phyloP scores from a whole-genome alignment of 2,329 filamentous ascomycete species.

The Ophiobolus disseminans region DNA sequence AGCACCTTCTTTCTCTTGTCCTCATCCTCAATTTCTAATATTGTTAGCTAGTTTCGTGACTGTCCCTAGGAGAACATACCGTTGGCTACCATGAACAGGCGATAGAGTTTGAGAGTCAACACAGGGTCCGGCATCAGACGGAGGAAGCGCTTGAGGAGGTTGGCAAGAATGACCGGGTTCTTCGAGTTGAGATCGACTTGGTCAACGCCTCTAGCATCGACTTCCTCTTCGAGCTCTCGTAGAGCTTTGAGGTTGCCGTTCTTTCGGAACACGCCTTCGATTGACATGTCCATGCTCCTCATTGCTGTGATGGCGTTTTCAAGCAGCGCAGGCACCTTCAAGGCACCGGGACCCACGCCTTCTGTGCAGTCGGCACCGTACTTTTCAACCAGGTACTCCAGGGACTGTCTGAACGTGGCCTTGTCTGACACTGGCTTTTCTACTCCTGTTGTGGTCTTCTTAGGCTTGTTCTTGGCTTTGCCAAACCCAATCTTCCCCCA shows the following conservation, averaged over 20 bases:
- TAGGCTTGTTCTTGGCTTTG: constrained; percentile 78
- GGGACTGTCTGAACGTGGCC: constrained; percentile 87
- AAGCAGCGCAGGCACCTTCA: constrained; percentile 92
- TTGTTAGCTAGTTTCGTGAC: constrained; percentile 19
- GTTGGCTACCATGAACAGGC: constrained; percentile 86
- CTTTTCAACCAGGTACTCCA: constrained; percentile 88
- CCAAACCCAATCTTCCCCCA: constrained; percentile 98
- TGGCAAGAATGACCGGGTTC: constrained; percentile 91
- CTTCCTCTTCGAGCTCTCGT: constrained; percentile 81
- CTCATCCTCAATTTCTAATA: constrained; percentile 74
- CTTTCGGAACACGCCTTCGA: constrained; percentile 98
- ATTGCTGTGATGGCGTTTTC: constrained; percentile 94
- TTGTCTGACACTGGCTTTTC: constrained; percentile 60
- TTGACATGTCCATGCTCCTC: constrained; percentile 98
- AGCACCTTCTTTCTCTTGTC: constrained; percentile 84
- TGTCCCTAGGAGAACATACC: constrained; percentile 57
- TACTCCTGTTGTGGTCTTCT: constrained; percentile 71
- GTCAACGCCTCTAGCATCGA: constrained; percentile 86
- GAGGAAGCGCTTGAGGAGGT: constrained; percentile 92
- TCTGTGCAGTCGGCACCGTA: constrained; percentile 98
- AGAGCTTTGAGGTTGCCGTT: constrained; percentile 98
- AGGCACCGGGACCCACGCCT: constrained; percentile 87
- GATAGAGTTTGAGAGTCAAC: constrained; percentile 92
- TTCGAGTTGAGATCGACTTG: constrained; percentile 86
- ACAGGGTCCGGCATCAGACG: constrained; percentile 93